Percentiles rank a stretch among this genome's conserved stretches.
Conservation (phyloP, 345 rosid species). For the Geranium brycei region DNA sequence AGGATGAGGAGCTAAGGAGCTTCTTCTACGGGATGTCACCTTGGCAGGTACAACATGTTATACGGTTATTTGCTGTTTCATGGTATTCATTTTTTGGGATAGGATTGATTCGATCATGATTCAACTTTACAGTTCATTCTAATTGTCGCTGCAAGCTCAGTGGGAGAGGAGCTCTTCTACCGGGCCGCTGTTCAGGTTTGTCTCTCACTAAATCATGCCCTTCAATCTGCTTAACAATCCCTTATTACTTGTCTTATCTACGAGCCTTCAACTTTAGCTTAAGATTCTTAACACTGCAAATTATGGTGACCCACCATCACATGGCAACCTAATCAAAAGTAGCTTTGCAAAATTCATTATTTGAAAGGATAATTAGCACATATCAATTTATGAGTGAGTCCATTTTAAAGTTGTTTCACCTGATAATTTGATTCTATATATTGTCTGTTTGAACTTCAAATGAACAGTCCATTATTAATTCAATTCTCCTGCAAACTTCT, state of each 20-base stretch:
- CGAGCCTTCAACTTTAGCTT: too few relatives aligned
- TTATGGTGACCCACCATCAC: too few relatives aligned
- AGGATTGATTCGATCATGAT: constrained; percentile 4
- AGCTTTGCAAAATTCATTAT: neutral
- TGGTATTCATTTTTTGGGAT: neutral
- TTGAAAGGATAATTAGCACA: too few relatives aligned
- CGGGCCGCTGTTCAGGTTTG: constrained; percentile 90
- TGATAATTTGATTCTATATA: too few relatives aligned
- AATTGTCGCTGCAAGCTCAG: constrained; percentile 78
- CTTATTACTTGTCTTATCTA: too few relatives aligned
- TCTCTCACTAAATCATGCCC: neutral
- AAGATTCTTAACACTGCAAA: too few relatives aligned
- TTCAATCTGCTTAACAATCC: too few relatives aligned
- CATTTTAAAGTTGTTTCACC: too few relatives aligned
- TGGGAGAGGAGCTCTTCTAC: constrained; percentile 98
- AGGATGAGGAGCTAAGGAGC: constrained; percentile 88
- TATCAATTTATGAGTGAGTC: too few relatives aligned
- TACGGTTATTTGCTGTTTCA: neutral
- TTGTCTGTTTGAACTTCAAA: too few relatives aligned
- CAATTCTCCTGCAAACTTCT: too few relatives aligned
- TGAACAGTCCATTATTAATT: too few relatives aligned
- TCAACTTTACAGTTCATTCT: constrained; percentile 50
- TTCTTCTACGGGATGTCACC: constrained; percentile 98
- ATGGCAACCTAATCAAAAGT: neutral
- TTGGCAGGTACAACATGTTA: constrained; percentile 53